Conservation (phyloP, 2,329 filamentous ascomycete genomes). For the Teratosphaeria pseudoeucalypti region DNA sequence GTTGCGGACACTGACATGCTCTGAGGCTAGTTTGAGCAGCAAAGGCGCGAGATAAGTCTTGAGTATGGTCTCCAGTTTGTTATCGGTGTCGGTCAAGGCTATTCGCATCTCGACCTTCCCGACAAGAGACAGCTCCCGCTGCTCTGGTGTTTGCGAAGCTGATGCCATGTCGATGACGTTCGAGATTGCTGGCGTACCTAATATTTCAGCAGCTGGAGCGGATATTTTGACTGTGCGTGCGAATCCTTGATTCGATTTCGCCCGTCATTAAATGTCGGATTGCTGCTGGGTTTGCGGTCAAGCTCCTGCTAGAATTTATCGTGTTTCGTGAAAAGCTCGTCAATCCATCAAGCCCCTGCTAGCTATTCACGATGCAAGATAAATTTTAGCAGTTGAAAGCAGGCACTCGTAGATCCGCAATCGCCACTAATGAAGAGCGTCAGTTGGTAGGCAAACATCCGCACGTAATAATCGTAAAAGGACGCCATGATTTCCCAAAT, state of each 20-base stretch:
- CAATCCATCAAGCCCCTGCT: neutral
- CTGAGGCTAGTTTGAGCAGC: conserved; percentile 76
- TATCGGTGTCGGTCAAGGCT: conserved; percentile 70
- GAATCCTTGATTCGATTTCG: neutral
- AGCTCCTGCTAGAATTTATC: neutral
- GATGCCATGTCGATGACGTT: neutral
- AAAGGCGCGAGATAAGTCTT: conserved; percentile 71
- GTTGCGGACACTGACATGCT: conserved; percentile 66
- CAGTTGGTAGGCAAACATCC: neutral
- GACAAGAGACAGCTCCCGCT: conserved; percentile 70
- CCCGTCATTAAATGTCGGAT: neutral
- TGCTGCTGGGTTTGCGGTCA: neutral
- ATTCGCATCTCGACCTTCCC: conserved; percentile 81
- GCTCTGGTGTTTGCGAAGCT: conserved; percentile 34
- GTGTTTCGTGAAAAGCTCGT: neutral
- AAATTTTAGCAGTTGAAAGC: neutral
- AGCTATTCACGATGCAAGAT: neutral
- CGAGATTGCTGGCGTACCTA: neutral
- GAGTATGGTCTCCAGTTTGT: conserved; percentile 68
- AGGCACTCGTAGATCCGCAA: neutral
- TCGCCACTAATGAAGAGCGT: neutral
- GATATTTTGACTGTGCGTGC: neutral
- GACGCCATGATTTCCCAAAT: neutral
- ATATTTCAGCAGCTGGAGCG: neutral
- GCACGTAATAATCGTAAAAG: neutral